Evolutionary conservation across 2,329 filamentous ascomycete species (phyloP), one percentile per base, ranked within the genome.

Genomic region (Xylogone sp.): DNA sequence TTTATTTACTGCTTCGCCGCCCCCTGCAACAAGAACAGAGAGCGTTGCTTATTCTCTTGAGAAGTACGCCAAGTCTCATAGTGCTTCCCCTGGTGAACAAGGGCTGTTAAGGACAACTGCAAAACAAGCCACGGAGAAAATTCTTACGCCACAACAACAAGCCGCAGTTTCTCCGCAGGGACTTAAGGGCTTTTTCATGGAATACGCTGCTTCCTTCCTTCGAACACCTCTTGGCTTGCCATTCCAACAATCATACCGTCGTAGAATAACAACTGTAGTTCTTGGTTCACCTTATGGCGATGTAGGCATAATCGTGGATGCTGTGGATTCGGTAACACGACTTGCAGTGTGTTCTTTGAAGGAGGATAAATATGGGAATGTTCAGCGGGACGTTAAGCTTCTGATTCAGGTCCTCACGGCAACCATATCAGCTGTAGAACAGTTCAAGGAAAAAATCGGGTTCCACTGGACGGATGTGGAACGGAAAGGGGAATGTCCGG

Each of bases 351-450:
- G 81, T 55, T 93, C 88, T 68, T 71, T 97, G 49, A 74, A 75
- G 3, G 92, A 97, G 68, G 93, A 97, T 66, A 79, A 79, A 45
- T 94, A 84, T 64, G 93, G 93, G 13, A 88, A 89, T 59, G 93
- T 95, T n/a, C 87, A 95, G 58, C 78, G 84, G 43, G 88, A 94
- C 57, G 83, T 97, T 2, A 82, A 88, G 1, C 72, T 71, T 46
- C 85, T 96, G 51, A 82, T 97, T 47, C 81, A 86, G 45, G 82
- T 83, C 1, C 81, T 95, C 54, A 92, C 89, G 0, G 60, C 68
- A 0, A 83, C 88, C 0, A 84, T 91, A 51, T 77, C 74, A 50
- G 83, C 83, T 58, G 72, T 96, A 3, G 86, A 96, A 62, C 71
- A 66, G 1, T 90, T 95, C 64, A 77, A 83, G 57, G 67, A 68